A percentile compares a stretch with the other conserved stretches of the same genome.
Evolutionary conservation across 2,329 filamentous ascomycete species (phyloP).

Genomic region (Aspergillus ochraceus): DNA sequence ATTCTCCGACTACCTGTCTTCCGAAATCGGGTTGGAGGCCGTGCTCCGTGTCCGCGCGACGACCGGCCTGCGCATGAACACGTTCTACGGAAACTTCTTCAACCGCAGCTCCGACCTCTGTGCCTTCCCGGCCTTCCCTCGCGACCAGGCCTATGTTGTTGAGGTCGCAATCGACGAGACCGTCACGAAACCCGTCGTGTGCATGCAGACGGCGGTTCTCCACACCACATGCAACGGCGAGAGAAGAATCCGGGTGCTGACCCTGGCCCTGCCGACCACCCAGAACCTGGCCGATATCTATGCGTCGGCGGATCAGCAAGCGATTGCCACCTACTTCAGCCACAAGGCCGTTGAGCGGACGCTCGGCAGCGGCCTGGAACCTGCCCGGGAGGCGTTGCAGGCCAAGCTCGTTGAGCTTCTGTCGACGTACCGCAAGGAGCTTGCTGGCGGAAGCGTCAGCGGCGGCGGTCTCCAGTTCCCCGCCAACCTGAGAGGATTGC

Average conservation of each 20-base stretch:
- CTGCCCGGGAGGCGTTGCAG: slow-evolving; percentile 86
- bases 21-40: slow-evolving; percentile 93
- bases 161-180: slow-evolving; percentile 98
- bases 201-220: slow-evolving; percentile 88
- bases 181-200: slow-evolving; percentile 86
- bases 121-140: slow-evolving; percentile 95
- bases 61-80: slow-evolving; percentile 91
- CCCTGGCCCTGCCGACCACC: slow-evolving; percentile 87
- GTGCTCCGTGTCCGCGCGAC: slow-evolving; percentile 94
- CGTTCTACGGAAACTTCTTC: slow-evolving; percentile 99
- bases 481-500: slow-evolving; percentile 83
- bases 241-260: slow-evolving; percentile 90
- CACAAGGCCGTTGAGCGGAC: slow-evolving; percentile 96
- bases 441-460: slow-evolving; percentile 93
- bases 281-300: slow-evolving; percentile 88
- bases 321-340: slow-evolving; percentile 90
- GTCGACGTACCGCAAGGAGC: slow-evolving; percentile 94
- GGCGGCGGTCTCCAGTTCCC: slow-evolving; percentile 90
- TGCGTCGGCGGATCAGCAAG: slow-evolving; percentile 90
- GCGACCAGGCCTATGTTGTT: slow-evolving; percentile 96
- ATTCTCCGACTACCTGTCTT: slow-evolving; percentile 94
- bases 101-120: slow-evolving; percentile 97
- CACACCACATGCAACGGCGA: slow-evolving; percentile 98
- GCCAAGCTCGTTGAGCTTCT: slow-evolving; percentile 89
- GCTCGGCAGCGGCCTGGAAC: slow-evolving; percentile 81